Percentiles rank a stretch among this genome's conserved stretches.
phyloP scores from a whole-genome alignment of 2,329 filamentous ascomycete genomes.

The Amauroascus verrucosus region DNA sequence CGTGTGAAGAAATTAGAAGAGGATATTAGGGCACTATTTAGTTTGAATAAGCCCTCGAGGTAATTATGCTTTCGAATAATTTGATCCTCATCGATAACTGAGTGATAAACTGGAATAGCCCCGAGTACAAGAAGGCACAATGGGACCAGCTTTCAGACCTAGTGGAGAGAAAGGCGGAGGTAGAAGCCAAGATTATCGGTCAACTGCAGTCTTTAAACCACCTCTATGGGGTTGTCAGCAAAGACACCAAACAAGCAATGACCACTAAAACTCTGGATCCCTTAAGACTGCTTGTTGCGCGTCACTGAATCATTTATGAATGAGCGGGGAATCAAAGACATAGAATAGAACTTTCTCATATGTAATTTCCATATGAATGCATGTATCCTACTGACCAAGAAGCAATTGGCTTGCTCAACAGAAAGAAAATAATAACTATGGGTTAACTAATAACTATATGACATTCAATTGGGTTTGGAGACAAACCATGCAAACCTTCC shows the following conservation, averaged over 20 bases:
- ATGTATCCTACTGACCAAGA: too few relatives aligned
- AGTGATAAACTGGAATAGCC: constrained; percentile 6
- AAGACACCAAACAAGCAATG: not conserved
- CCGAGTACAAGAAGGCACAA: constrained; percentile 11
- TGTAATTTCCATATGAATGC: too few relatives aligned
- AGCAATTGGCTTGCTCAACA: too few relatives aligned
- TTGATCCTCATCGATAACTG: not conserved
- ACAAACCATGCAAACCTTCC: not conserved
- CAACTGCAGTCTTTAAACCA: constrained; percentile 12
- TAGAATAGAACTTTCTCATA: too few relatives aligned
- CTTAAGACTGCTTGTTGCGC: not conserved
- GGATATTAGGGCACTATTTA: constrained; percentile 7
- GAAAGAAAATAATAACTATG: too few relatives aligned
- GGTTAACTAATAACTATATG: too few relatives aligned
- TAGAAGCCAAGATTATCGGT: constrained; percentile 16
- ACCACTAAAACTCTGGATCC: not conserved
- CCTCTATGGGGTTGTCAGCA: constrained; percentile 8
- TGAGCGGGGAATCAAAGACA: too few relatives aligned
- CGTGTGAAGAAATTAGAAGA: constrained; percentile 14
- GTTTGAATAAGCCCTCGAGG: constrained; percentile 6
- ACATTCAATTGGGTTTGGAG: not conserved
- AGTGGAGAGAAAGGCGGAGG: constrained; percentile 15
- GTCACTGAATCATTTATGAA: too few relatives aligned
- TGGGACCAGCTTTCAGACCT: constrained; percentile 15
- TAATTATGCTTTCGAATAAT: not conserved